Evolutionary conservation across 257 asterid species (phyloP), one percentile per base, ranked within the genome.

Genomic region (Solanum lycopersicoides): DNA sequence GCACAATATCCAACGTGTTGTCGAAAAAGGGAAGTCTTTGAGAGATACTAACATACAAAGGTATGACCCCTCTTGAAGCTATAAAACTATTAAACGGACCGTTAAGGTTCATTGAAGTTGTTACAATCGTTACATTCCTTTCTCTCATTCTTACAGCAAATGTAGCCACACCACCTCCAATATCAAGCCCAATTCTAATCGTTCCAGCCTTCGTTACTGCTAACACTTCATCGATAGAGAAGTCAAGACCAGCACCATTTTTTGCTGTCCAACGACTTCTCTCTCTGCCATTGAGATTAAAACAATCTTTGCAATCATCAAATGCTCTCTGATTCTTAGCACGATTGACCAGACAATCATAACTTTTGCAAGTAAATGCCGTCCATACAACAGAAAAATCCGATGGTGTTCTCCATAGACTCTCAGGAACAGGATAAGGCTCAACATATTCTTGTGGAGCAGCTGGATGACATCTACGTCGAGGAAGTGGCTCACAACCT

Each of bases 91-190:
- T 95, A 83, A 93, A 94, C 1, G 98, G 96, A 1, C 96, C 96
- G 63, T 93, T 92, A 41, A 94, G 87, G 30, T 94, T 94, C 94
- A 95, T 91, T 37, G 96, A 91, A 2, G 91, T 94, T 53, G 98
- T 95, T 20, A 92, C 28, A 2, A 95, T 91, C 15, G 95, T 94
- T 13, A 93, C 77, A 86, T 93, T 92, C 44, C 92, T 90, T 30
- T 92, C 94, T 88, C 90, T 93, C 98, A 93, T 94, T 73, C 97
- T 89, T 32, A 91, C 98, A 3, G 98, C 96, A 89, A 93, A 95
- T 35, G 96, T 95, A 20, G 93, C 98, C 90, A 89, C 93, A 6
- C 98, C 98, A 28, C 98, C 98, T 15, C 98, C 98, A 35, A 95
- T 92, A 87, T 94, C 96, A 9, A 94, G 95, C 13, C 98, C 98